Evolutionary conservation across 495 filamentous ascomycete genomes (phyloP).

Genomic region (Polyplosphaeria fusca): DNA sequence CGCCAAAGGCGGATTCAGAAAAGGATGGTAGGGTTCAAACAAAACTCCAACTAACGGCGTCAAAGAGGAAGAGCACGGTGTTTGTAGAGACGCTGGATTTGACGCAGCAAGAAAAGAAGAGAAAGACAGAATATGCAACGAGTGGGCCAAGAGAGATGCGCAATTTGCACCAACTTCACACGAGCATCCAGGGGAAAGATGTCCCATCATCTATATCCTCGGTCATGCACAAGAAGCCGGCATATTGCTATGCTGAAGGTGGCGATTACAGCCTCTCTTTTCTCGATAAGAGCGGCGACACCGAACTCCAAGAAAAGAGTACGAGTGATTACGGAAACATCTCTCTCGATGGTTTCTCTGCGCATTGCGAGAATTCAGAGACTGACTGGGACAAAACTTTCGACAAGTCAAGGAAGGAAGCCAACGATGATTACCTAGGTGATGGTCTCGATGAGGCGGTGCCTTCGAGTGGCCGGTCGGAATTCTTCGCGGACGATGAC

Average conservation of each 20-base stretch:
- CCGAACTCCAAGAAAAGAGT: not conserved
- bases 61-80: constrained; percentile 34
- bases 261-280: constrained; percentile 37
- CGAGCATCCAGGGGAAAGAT: constrained; percentile 32
- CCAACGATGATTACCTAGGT: not conserved
- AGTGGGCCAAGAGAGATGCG: constrained; percentile 36
- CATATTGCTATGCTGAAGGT: constrained; percentile 36
- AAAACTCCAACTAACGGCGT: constrained; percentile 19
- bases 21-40: constrained; percentile 22
- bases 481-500: constrained; percentile 30
- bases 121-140: constrained; percentile 26
- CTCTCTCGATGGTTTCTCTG: not conserved
- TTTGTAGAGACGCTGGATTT: constrained; percentile 40
- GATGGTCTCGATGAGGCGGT: constrained; percentile 20
- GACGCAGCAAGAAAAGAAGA: constrained; percentile 30
- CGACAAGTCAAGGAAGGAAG: not conserved
- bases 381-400: not conserved
- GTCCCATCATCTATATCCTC: constrained; percentile 19
- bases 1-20: constrained; percentile 1
- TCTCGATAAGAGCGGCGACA: not conserved
- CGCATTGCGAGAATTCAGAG: not conserved
- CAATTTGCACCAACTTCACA: constrained; percentile 41
- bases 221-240: constrained; percentile 39
- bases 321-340: constrained; percentile 30
- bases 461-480: not conserved